Evolutionary conservation across 176 grass and related monocot genomes (phyloP).

Genomic region (Luzula sylvatica): DNA sequence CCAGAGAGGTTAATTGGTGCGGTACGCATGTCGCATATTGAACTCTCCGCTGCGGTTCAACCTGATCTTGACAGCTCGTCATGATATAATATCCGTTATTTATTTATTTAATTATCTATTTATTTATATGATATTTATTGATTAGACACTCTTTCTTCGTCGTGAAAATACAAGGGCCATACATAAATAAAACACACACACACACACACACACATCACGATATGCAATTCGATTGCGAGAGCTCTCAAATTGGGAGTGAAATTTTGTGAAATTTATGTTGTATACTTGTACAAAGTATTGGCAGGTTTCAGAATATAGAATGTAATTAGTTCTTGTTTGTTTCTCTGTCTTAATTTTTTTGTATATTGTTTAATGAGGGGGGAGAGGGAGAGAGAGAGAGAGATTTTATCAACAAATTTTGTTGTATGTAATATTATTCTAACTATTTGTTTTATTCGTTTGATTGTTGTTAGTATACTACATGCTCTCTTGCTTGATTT

Average conservation of each 20-base stretch:
- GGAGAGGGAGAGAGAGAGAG: background rate
- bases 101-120: conserved; percentile 6
- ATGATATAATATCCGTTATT: conserved; percentile 6
- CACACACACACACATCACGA: too few species aligned
- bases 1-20: conserved; percentile 80
- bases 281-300: conserved; percentile 8
- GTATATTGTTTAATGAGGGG: background rate
- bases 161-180: too few species aligned
- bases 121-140: background rate
- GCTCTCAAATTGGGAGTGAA: too few species aligned
- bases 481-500: too few species aligned
- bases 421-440: background rate
- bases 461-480: background rate
- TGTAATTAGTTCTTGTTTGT: conserved; percentile 2
- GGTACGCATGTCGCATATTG: conserved; percentile 54
- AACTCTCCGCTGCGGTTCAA: conserved; percentile 49
- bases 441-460: background rate
- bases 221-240: too few species aligned
- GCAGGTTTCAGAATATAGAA: conserved; percentile 4
- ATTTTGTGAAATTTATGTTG: too few species aligned
- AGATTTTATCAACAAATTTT: background rate
- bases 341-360: too few species aligned
- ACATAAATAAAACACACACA: too few species aligned
- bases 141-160: background rate
- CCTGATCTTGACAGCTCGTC: conserved; percentile 31